phyloP scores from a whole-genome alignment of 495 filamentous ascomycete species.

The Penicillium taxi region DNA sequence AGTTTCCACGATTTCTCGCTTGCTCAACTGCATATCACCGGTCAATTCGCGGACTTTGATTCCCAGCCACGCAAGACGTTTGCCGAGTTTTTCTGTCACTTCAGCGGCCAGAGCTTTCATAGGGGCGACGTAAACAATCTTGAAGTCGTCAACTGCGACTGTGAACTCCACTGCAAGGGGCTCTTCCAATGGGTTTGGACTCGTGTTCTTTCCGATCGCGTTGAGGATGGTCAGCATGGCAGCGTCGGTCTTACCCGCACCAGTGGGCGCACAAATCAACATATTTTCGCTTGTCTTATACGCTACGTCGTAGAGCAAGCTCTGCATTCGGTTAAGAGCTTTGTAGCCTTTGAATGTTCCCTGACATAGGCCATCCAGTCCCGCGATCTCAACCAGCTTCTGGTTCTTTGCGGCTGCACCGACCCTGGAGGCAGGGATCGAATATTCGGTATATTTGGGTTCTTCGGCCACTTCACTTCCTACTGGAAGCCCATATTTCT shows the following conservation, averaged over 20 bases:
- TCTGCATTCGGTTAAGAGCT: conserved; percentile 94
- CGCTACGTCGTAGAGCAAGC: conserved; percentile 87
- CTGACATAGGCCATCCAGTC: conserved; percentile 82
- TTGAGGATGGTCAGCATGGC: conserved; percentile 95
- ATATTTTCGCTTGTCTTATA: conserved; percentile 97
- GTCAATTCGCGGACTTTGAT: conserved; percentile 86
- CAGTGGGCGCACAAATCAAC: conserved; percentile 96
- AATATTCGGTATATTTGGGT: conserved; percentile 78
- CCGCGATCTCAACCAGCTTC: conserved; percentile 66
- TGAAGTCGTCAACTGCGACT: conserved; percentile 81
- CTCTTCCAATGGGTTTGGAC: conserved; percentile 69
- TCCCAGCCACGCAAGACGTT: conserved; percentile 85
- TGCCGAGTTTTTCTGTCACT: conserved; percentile 91
- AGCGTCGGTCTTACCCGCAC: conserved; percentile 97
- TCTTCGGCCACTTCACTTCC: conserved; percentile 55
- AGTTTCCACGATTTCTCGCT: conserved; percentile 87
- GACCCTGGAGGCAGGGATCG: conserved; percentile 73
- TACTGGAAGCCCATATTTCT: conserved; percentile 64
- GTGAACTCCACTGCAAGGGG: conserved; percentile 65
- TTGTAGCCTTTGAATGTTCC: conserved; percentile 95
- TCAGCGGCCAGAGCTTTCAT: conserved; percentile 96
- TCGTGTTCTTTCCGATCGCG: conserved; percentile 74
- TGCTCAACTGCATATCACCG: conserved; percentile 97
- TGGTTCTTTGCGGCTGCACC: conserved; percentile 61
- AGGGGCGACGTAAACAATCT: conserved; percentile 37